These are phyloP conservation scores for Obelidium mucronatum DNA, from an alignment of 192 early-diverging fungal species.

Conservation along the genomic window DNA sequence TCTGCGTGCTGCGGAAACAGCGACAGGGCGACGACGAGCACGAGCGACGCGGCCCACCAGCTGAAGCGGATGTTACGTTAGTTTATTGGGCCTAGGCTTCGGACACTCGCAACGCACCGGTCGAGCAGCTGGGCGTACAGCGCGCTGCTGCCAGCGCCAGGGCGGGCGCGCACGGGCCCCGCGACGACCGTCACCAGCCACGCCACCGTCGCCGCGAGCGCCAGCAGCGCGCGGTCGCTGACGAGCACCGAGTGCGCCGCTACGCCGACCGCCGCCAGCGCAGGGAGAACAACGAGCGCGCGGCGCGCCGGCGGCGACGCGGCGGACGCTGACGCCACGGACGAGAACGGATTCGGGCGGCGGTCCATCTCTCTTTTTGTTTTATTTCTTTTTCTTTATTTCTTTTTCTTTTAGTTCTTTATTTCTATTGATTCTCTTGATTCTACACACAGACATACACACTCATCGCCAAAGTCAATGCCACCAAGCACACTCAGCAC, in stretches of 20 bases:
- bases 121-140: conserved; percentile 1
- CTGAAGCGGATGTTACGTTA: not conserved
- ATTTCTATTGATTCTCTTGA: too few species aligned
- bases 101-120: not conserved
- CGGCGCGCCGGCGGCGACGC: not conserved
- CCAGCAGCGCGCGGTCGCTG: not conserved
- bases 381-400: not conserved
- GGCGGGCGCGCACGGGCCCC: not conserved
- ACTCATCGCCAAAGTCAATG: too few species aligned
- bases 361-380: not conserved
- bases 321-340: not conserved
- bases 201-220: not conserved
- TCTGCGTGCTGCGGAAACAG: conserved; percentile 6
- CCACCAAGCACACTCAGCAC: too few species aligned
- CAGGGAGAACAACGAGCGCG: not conserved
- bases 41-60: conserved; percentile 30
- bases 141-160: too few species aligned
- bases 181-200: conserved; percentile 28
- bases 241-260: conserved; percentile 32
- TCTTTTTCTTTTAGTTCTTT: too few species aligned
- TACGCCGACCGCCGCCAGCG: conserved; percentile 4
- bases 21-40: conserved; percentile 8
- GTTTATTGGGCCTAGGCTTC: not conserved
- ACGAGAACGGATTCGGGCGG: not conserved
- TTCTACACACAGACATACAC: too few species aligned